Percentiles rank a stretch among this genome's conserved stretches.
These are phyloP conservation scores for Candida wancherniae DNA, from an alignment of 805 yeast species.

Conservation along the genomic window DNA sequence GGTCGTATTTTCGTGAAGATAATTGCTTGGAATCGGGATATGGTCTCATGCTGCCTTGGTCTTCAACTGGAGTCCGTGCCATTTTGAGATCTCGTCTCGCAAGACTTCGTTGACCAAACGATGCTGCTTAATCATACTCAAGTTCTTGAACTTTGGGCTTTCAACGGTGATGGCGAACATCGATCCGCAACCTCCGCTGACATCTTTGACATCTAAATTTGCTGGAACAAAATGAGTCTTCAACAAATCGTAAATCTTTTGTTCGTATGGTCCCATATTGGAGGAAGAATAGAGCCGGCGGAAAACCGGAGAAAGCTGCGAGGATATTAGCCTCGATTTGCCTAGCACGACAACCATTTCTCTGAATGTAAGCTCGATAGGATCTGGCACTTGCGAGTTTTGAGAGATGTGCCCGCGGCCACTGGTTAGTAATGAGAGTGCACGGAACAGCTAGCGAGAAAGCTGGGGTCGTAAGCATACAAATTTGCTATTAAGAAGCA, in stretches of 20 bases:
- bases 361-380: too few relatives aligned
- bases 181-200: constrained; percentile 94
- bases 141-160: constrained; percentile 69
- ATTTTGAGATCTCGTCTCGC: constrained; percentile 77
- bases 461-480: too few relatives aligned
- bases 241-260: constrained; percentile 54
- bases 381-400: too few relatives aligned
- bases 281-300: constrained; percentile 11
- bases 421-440: too few relatives aligned
- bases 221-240: constrained; percentile 55
- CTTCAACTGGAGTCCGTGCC: constrained; percentile 92
- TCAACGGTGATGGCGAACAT: constrained; percentile 88
- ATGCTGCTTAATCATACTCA: constrained; percentile 87
- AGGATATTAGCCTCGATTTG: neutral
- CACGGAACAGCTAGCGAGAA: too few relatives aligned
- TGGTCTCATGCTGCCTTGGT: constrained; percentile 71
- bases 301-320: neutral
- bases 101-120: constrained; percentile 77
- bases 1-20: too few relatives aligned
- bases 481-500: too few relatives aligned
- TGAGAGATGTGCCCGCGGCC: too few relatives aligned
- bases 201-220: constrained; percentile 65
- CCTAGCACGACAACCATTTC: too few relatives aligned
- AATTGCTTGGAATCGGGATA: too few relatives aligned
- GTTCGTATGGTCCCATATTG: constrained; percentile 57